These are phyloP conservation scores for Cryphonectria naterciae DNA, from an alignment of 2,329 filamentous ascomycete genomes.

Conservation along the genomic window DNA sequence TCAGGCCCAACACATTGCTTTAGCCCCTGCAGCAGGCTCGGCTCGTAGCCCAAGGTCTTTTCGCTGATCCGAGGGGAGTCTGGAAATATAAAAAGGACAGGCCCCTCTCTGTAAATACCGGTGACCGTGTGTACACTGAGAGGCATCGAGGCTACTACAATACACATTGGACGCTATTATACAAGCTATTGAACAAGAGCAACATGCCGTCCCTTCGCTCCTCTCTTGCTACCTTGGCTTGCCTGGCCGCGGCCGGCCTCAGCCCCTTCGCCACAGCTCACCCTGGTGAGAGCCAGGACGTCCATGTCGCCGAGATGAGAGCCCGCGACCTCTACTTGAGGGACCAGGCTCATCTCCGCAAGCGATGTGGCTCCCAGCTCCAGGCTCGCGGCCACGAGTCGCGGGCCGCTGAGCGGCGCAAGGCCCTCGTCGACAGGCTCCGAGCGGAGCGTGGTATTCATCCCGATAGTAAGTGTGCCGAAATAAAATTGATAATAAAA, in stretches of 20 bases:
- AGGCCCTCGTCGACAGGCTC: conserved; percentile 14
- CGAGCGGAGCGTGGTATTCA: conserved; percentile 15
- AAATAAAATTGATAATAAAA: too few species aligned
- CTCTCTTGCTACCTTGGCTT: conserved; percentile 1
- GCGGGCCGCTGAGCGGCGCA: conserved; percentile 5
- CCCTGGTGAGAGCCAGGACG: conserved; percentile 12
- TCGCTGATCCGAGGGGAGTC: neutral
- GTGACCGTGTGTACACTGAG: neutral
- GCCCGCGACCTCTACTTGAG: conserved; percentile 6
- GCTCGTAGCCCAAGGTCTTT: neutral
- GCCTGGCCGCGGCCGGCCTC: conserved; percentile 5
- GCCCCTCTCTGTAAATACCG: neutral
- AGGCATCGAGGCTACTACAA: neutral
- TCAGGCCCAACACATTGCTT: neutral
- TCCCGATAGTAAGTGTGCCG: neutral
- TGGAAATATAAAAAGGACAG: conserved; percentile 1
- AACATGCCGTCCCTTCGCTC: conserved; percentile 6
- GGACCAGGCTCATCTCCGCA: conserved; percentile 12
- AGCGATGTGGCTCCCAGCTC: conserved; percentile 14
- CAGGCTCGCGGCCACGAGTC: conserved; percentile 11
- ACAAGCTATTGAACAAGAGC: neutral
- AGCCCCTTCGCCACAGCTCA: neutral
- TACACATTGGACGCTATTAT: too few species aligned
- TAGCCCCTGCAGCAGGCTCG: neutral
- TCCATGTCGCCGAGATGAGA: neutral